Base-by-base conservation (phyloP, 441 rosid genomes). In the Populus hybrid region DNA sequence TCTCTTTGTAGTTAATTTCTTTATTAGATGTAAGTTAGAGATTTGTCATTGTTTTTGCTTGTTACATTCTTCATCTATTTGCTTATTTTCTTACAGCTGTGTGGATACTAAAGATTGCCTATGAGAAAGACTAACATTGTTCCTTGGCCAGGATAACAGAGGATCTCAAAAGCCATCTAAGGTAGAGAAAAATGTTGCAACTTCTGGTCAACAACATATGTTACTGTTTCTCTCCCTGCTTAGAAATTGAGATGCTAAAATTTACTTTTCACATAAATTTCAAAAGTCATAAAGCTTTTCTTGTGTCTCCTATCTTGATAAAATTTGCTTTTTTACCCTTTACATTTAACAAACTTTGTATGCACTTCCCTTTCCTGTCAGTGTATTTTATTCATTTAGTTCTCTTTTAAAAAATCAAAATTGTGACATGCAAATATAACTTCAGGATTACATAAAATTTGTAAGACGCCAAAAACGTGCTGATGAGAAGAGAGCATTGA, bases 401-500 rank as follows among this genome's bases (percentile, higher is more conserved):
- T 63, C 42, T 77, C 74, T 40, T 28, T 67, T 14, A 36, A 35
- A 50, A 50, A 64, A 66, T 31, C 73, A 65, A 53, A 29, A 3
- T 72, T 70, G 69, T 84, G 84, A 77, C 75, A 35, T 67, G 29
- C 66, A 67, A 72, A 35, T 20, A 63, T 78, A 45, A 77, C 33
- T 23, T 23, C 87, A 91, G 92, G 82, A 33, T 70, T 50, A 81
- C 29, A 36, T 83, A 76, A 86, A 83, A 80, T 90, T 77, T 82
- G 38, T 79, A 65, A 81, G 75, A 29, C 89, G 87, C 31, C 88
- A 89, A 83, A 89, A 83, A 84, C 88, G 89, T 35, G 78, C 89
- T 26, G 90, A 86, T 77, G 29, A 90, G 18, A 88, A 91, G 82
- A 84, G 71, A 78, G 90, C 92, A 77, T 74, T 90, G 40, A 87